phyloP scores from a whole-genome alignment of 495 filamentous ascomycete genomes.

The Pseudevernia furfuracea region DNA sequence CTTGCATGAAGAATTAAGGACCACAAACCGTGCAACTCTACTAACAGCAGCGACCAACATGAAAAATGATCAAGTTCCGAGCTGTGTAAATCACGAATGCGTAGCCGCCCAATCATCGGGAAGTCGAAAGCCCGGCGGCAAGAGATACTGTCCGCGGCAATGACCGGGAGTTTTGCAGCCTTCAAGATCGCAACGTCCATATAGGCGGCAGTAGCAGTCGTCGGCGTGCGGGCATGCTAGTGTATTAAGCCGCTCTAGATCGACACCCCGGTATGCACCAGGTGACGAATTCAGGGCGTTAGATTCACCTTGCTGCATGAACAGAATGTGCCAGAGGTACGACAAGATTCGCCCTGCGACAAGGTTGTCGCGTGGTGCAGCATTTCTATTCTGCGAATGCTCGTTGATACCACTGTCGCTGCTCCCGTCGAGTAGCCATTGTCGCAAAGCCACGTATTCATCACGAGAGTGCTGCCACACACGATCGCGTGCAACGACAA shows the following conservation, averaged over 20 bases:
- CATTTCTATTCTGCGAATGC: background rate
- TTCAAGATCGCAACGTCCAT: constrained; percentile 34
- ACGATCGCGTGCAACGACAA: background rate
- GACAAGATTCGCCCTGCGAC: background rate
- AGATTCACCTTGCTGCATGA: background rate
- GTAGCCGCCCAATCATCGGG: constrained; percentile 28
- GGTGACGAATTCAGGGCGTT: background rate
- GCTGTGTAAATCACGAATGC: background rate
- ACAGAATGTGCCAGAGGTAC: background rate
- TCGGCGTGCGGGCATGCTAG: constrained; percentile 35
- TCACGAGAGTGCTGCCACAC: background rate
- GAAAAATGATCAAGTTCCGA: too few species aligned
- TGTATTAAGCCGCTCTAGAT: constrained; percentile 38
- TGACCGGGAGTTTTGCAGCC: constrained; percentile 26
- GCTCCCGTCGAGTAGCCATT: background rate
- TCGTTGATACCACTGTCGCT: background rate
- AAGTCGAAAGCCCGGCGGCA: constrained; percentile 33
- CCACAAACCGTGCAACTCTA: too few species aligned
- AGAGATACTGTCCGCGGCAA: constrained; percentile 35
- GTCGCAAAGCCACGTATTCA: background rate
- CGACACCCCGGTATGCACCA: constrained; percentile 37
- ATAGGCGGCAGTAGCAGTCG: constrained; percentile 41
- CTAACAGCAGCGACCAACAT: too few species aligned
- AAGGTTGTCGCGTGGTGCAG: background rate
- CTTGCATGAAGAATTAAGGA: too few species aligned